phyloP scores from a whole-genome alignment of 2,329 filamentous ascomycete species.

The Exophiala alcalophila region DNA sequence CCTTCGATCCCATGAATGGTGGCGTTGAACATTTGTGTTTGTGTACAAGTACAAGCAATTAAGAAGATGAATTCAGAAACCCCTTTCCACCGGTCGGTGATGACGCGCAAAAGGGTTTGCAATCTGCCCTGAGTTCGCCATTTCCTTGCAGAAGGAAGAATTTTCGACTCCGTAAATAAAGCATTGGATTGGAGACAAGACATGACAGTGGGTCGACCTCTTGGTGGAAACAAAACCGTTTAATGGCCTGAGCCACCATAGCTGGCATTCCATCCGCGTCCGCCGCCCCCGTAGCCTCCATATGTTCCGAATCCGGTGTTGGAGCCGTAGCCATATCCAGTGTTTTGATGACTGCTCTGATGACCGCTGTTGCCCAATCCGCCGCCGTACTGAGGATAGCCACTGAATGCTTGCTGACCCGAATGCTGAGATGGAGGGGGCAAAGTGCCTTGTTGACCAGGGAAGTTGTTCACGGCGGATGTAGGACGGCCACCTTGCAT shows the following conservation, averaged over 20 bases:
- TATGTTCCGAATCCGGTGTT: constrained; percentile 30
- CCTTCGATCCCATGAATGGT: constrained; percentile 4
- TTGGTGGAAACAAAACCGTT: too few relatives aligned
- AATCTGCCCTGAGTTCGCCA: constrained; percentile 21
- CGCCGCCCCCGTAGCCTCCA: constrained; percentile 26
- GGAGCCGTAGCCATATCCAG: constrained; percentile 28
- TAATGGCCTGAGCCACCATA: constrained; percentile 28
- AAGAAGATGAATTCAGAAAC: constrained; percentile 10
- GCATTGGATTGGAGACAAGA: constrained; percentile 23
- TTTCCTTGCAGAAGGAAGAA: constrained; percentile 15
- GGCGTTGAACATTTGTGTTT: constrained; percentile 3
- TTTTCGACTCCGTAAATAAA: constrained; percentile 21
- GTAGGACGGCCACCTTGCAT: constrained; percentile 62
- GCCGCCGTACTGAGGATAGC: constrained; percentile 32
- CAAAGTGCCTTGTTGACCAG: constrained; percentile 40
- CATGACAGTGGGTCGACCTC: constrained; percentile 7
- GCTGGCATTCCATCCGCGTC: constrained; percentile 28
- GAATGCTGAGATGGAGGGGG: constrained; percentile 34
- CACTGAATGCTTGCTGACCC: constrained; percentile 36
- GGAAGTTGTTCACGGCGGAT: constrained; percentile 59
- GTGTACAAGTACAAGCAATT: constrained; percentile 26
- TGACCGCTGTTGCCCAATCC: constrained; percentile 23
- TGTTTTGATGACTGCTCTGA: constrained; percentile 27
- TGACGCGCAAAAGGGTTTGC: constrained; percentile 9
- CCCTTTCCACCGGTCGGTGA: constrained; percentile 9